These are phyloP conservation scores for Castanea crenata DNA, from an alignment of 306 rosid genomes.

Conservation along the genomic window DNA sequence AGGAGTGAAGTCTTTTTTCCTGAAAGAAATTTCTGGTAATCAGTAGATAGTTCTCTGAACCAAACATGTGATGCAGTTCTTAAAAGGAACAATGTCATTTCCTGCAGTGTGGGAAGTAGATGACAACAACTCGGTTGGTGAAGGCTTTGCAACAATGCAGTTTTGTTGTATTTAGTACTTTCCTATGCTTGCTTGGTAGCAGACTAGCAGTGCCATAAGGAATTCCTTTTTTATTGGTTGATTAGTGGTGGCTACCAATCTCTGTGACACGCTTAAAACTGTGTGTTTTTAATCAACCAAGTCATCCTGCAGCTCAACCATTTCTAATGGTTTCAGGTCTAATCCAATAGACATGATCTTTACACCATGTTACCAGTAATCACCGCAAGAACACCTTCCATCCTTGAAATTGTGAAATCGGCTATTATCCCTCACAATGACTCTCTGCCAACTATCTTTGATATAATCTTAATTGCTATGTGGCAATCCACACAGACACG, in stretches of 20 bases:
- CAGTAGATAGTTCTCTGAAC: background rate
- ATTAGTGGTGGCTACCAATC: background rate
- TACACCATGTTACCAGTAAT: conserved; percentile 52
- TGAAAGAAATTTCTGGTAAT: background rate
- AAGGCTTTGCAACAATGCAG: background rate
- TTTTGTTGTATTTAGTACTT: background rate
- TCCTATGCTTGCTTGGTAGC: background rate
- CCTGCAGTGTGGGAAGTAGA: background rate
- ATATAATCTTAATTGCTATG: conserved; percentile 64
- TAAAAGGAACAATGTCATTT: background rate
- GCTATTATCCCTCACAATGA: conserved; percentile 77
- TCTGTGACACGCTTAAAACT: background rate
- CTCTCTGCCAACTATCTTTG: conserved; percentile 77
- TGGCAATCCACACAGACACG: conserved; percentile 81
- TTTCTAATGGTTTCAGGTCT: background rate
- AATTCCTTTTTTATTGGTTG: background rate
- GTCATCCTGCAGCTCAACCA: background rate
- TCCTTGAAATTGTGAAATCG: conserved; percentile 84
- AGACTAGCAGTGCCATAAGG: background rate
- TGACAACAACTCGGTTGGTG: background rate
- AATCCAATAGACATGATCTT: background rate
- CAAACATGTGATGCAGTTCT: background rate
- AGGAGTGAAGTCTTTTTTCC: too few species aligned
- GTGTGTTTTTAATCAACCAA: background rate
- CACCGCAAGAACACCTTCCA: conserved; percentile 67